These are phyloP conservation scores for Termitomyces heimii DNA, from an alignment of 768 basidiomycete genomes.

Conservation along the genomic window DNA sequence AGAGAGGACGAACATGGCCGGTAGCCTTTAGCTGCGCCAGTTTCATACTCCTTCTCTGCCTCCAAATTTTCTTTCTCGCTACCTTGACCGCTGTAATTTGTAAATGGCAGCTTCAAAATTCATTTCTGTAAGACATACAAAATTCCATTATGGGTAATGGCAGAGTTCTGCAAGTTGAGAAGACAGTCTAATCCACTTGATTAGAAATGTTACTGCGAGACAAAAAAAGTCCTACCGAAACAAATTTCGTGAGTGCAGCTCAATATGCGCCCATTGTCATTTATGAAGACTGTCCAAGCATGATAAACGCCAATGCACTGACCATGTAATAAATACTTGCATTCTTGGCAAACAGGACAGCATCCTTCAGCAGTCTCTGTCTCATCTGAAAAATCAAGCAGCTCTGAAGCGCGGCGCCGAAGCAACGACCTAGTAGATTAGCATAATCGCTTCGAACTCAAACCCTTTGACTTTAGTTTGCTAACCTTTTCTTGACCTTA, in stretches of 20 bases:
- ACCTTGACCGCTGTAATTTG: conserved; percentile 40
- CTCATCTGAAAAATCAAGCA: conserved; percentile 42
- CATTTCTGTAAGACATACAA: conserved; percentile 36
- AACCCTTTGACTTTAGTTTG: not conserved
- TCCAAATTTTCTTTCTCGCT: conserved; percentile 49
- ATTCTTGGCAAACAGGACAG: conserved; percentile 67
- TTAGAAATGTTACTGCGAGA: not conserved
- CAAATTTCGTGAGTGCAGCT: conserved; percentile 67
- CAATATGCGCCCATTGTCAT: conserved; percentile 53
- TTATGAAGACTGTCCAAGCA: conserved; percentile 32
- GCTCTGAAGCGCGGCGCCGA: conserved; percentile 38
- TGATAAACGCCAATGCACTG: not conserved
- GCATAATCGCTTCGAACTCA: not conserved
- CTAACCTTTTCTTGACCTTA: conserved; percentile 32
- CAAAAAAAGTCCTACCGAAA: conserved; percentile 30
- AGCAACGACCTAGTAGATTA: conserved; percentile 33
- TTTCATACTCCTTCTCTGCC: conserved; percentile 51
- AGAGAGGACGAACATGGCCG: conserved; percentile 43
- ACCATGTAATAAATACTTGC: conserved; percentile 21
- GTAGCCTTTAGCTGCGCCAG: conserved; percentile 48
- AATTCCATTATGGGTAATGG: conserved; percentile 50
- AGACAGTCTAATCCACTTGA: conserved; percentile 39
- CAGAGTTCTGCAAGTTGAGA: conserved; percentile 43
- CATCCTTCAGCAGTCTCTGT: conserved; percentile 33
- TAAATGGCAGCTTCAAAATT: not conserved